Percentiles rank a stretch among this genome's conserved stretches.
Conservation (phyloP, 2,329 filamentous ascomycete species). For the Orbilia javanica region DNA sequence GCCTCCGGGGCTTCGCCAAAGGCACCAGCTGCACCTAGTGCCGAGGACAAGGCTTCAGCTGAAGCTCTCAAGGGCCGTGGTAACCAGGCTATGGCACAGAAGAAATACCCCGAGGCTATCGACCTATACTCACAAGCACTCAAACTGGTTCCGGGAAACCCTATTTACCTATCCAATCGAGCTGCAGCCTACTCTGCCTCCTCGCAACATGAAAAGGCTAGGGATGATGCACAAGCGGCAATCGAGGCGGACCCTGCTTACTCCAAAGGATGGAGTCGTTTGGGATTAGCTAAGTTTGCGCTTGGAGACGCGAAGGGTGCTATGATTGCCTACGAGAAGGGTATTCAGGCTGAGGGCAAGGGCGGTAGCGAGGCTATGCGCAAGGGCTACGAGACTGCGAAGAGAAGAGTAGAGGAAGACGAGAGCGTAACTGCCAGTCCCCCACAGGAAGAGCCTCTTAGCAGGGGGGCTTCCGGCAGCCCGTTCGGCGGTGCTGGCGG, state of each 20-base stretch:
- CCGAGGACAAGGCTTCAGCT: constrained; percentile 79
- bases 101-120: constrained; percentile 87
- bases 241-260: constrained; percentile 89
- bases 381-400: constrained; percentile 94
- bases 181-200: constrained; percentile 91
- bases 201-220: constrained; percentile 85
- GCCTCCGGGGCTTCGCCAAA: constrained; percentile 64
- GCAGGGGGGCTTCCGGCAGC: constrained; percentile 65
- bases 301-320: constrained; percentile 89
- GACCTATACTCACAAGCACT: constrained; percentile 90
- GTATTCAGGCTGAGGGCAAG: constrained; percentile 92
- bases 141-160: constrained; percentile 82
- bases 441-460: constrained; percentile 69
- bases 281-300: constrained; percentile 91
- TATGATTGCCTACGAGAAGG: constrained; percentile 93
- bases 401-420: constrained; percentile 85
- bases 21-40: constrained; percentile 62
- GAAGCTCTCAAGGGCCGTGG: constrained; percentile 90
- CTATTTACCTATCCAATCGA: constrained; percentile 97
- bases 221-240: constrained; percentile 89
- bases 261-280: constrained; percentile 95
- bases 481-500: constrained; percentile 67
- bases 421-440: constrained; percentile 70
- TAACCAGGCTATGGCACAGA: constrained; percentile 93
- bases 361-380: constrained; percentile 97